Evolutionary conservation across 768 basidiomycete species (phyloP).

Genomic region (Tulasnella sp.): DNA sequence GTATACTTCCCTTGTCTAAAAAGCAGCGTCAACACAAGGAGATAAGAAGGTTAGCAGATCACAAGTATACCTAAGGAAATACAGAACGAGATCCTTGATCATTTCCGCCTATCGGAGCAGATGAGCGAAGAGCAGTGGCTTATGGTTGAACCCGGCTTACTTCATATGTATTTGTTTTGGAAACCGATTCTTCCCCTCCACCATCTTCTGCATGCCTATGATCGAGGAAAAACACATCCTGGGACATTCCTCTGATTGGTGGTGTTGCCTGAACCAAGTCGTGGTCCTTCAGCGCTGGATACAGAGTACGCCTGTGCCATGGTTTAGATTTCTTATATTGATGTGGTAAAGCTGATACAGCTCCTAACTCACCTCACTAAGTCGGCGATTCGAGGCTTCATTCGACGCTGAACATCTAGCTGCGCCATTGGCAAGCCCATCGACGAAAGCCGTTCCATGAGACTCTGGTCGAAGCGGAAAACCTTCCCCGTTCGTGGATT

Average conservation of each 20-base stretch:
- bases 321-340: not conserved
- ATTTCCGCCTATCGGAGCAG: slow-evolving; percentile 38
- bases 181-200: slow-evolving; percentile 54
- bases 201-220: slow-evolving; percentile 61
- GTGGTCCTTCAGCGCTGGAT: slow-evolving; percentile 58
- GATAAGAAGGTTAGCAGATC: too few relatives aligned
- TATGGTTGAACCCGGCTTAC: slow-evolving; percentile 36
- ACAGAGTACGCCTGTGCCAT: slow-evolving; percentile 50
- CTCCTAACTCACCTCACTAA: slow-evolving; percentile 47
- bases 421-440: slow-evolving; percentile 60
- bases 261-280: slow-evolving; percentile 49
- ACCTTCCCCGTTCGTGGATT: slow-evolving; percentile 51
- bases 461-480: slow-evolving; percentile 64
- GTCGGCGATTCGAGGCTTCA: slow-evolving; percentile 65
- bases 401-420: slow-evolving; percentile 67
- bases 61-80: slow-evolving; percentile 42
- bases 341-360: not conserved
- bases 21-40: not conserved
- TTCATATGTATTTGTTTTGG: slow-evolving; percentile 66
- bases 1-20: slow-evolving; percentile 48
- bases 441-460: slow-evolving; percentile 67
- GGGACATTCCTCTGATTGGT: slow-evolving; percentile 55
- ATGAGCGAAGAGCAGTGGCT: not conserved
- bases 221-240: slow-evolving; percentile 64
- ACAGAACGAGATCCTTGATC: slow-evolving; percentile 52